Evolutionary conservation across 371 early-diverging fungal species (phyloP).

Genomic region (Lichtheimia ramosa): DNA sequence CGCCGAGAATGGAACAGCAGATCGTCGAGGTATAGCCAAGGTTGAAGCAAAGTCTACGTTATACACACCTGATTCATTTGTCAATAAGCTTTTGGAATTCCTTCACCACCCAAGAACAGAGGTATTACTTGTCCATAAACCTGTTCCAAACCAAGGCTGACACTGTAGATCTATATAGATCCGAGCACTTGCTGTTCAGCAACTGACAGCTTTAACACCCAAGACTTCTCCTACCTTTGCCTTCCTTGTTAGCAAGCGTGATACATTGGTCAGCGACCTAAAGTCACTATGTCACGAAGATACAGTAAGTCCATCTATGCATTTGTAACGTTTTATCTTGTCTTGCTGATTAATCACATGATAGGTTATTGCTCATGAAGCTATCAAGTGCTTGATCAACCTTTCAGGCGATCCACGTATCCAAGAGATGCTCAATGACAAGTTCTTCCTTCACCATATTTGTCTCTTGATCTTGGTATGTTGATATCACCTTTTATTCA

Average conservation of each 20-base stretch:
- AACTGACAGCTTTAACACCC: slow-evolving; percentile 75
- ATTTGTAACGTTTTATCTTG: too few relatives aligned
- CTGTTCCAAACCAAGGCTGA: not conserved
- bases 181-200: slow-evolving; percentile 76
- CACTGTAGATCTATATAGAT: slow-evolving; percentile 49
- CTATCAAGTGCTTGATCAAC: slow-evolving; percentile 82
- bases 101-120: slow-evolving; percentile 64
- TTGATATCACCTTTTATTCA: not conserved
- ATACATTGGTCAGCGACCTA: slow-evolving; percentile 64
- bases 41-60: not conserved
- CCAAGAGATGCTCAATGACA: slow-evolving; percentile 62
- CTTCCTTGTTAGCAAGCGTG: slow-evolving; percentile 60
- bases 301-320: slow-evolving; percentile 47
- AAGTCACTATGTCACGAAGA: slow-evolving; percentile 72
- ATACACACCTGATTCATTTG: not conserved
- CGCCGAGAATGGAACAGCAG: slow-evolving; percentile 22
- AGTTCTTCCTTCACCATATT: slow-evolving; percentile 65
- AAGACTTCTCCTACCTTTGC: slow-evolving; percentile 61
- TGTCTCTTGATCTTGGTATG: slow-evolving; percentile 69
- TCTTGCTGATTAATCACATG: not conserved
- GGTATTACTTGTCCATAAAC: slow-evolving; percentile 29
- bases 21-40: slow-evolving; percentile 18
- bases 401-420: slow-evolving; percentile 69
- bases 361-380: slow-evolving; percentile 83
- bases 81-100: slow-evolving; percentile 57